Evolutionary conservation across 1,139 yeast genomes (phyloP).

Genomic region (Chernovozyma sophiae-reginae): DNA sequence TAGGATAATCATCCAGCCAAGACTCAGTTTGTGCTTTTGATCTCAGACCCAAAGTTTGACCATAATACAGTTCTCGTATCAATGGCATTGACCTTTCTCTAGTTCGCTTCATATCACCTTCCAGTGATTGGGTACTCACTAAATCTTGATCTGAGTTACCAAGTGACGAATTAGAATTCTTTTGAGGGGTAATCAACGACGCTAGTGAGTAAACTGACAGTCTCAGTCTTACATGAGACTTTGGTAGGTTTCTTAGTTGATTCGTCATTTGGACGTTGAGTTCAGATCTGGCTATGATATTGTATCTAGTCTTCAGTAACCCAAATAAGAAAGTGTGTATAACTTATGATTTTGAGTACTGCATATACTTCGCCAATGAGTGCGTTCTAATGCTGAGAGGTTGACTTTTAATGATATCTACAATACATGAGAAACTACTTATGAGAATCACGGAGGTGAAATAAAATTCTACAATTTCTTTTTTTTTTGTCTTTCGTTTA

Average conservation of each 20-base stretch:
- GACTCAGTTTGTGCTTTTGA: constrained; percentile 15
- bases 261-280: not conserved
- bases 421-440: too few relatives aligned
- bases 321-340: too few relatives aligned
- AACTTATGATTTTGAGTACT: too few relatives aligned
- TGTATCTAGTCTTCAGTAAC: too few relatives aligned
- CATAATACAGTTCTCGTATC: constrained; percentile 26
- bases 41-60: constrained; percentile 26
- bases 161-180: not conserved
- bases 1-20: constrained; percentile 11
- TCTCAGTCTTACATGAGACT: constrained; percentile 3
- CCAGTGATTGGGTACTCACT: not conserved
- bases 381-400: too few relatives aligned
- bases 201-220: constrained; percentile 3
- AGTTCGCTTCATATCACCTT: not conserved
- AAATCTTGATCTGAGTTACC: not conserved
- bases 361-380: too few relatives aligned
- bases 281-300: too few relatives aligned
- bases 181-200: not conserved
- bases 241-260: constrained; percentile 1
- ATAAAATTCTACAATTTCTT: too few relatives aligned
- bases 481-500: too few relatives aligned
- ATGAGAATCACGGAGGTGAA: too few relatives aligned
- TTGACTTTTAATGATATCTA: too few relatives aligned
- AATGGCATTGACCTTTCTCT: constrained; percentile 12